phyloP scores from a whole-genome alignment of 106 monocot species.

The Ottelia alismoides region DNA sequence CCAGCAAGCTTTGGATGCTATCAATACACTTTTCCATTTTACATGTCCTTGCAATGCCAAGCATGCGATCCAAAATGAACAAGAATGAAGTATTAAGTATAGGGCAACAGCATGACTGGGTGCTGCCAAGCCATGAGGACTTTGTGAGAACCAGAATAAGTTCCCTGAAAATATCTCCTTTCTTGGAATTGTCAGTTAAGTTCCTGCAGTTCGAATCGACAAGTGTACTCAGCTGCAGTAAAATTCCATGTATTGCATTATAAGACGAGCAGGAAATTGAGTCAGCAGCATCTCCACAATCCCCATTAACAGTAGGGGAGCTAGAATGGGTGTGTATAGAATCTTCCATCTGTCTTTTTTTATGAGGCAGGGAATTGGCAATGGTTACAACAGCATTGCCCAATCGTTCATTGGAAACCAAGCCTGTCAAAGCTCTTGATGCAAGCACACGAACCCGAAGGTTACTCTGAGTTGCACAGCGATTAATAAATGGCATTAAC shows the following conservation, averaged over 20 bases:
- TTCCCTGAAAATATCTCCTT: constrained; percentile 45
- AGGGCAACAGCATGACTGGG: constrained; percentile 51
- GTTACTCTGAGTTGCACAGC: constrained; percentile 85
- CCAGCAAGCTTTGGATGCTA: constrained; percentile 30
- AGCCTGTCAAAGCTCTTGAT: constrained; percentile 77
- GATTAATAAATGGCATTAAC: constrained; percentile 67
- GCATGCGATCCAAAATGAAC: constrained; percentile 55
- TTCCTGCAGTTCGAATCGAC: constrained; percentile 61
- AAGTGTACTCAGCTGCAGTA: constrained; percentile 69
- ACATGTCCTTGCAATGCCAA: constrained; percentile 39
- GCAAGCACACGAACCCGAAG: constrained; percentile 77
- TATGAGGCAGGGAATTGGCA: constrained; percentile 33
- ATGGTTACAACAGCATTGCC: constrained; percentile 29
- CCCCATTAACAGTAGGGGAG: no score
- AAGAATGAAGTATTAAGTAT: constrained; percentile 52
- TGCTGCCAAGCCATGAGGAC: constrained; percentile 76
- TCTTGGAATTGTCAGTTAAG: constrained; percentile 50
- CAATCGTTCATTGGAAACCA: constrained; percentile 89
- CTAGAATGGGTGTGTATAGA: no score
- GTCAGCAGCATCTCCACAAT: not conserved
- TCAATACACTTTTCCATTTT: constrained; percentile 12
- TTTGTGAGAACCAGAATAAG: constrained; percentile 30
- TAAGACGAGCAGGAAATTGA: constrained; percentile 17
- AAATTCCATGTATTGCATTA: constrained; percentile 80
- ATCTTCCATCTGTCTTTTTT: constrained; percentile 7